phyloP scores from a whole-genome alignment of 768 basidiomycete genomes.

The Exsudoporus frostii region DNA sequence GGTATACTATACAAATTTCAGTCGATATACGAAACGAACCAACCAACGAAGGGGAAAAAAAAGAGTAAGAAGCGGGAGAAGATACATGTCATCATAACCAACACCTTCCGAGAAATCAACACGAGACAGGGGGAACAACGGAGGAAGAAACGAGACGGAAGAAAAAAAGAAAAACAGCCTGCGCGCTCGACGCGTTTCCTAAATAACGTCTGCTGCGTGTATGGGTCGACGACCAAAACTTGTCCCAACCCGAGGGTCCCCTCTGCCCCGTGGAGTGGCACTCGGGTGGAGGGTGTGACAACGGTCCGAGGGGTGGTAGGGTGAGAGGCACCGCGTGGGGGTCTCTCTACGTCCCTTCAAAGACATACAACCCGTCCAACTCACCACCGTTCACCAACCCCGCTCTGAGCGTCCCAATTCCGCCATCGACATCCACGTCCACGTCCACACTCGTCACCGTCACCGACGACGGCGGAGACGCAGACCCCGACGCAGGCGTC shows the following conservation, averaged over 20 bases:
- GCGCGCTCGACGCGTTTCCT: constrained; percentile 3
- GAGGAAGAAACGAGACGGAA: background rate
- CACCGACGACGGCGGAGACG: constrained; percentile 22
- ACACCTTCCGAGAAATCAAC: constrained; percentile 2
- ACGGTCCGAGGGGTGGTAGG: background rate
- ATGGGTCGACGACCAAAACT: background rate
- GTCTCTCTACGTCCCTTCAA: constrained; percentile 22
- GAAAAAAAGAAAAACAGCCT: background rate
- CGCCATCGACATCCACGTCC: constrained; percentile 18
- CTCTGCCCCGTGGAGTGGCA: constrained; percentile 4
- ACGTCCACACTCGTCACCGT: constrained; percentile 18
- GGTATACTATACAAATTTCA: constrained; percentile 24
- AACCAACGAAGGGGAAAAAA: no score
- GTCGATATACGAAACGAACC: constrained; percentile 6
- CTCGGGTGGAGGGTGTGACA: constrained; percentile 3
- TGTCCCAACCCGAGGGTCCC: background rate
- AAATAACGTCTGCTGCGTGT: background rate
- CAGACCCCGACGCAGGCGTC: constrained; percentile 7
- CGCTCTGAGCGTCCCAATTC: constrained; percentile 20
- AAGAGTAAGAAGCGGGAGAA: background rate
- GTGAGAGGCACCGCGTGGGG: background rate
- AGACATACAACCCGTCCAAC: constrained; percentile 32
- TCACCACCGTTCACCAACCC: constrained; percentile 31
- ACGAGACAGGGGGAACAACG: background rate
- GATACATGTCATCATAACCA: constrained; percentile 9